Evolutionary conservation across 345 rosid genomes (phyloP).

Genomic region (Melastoma malabathricum): DNA sequence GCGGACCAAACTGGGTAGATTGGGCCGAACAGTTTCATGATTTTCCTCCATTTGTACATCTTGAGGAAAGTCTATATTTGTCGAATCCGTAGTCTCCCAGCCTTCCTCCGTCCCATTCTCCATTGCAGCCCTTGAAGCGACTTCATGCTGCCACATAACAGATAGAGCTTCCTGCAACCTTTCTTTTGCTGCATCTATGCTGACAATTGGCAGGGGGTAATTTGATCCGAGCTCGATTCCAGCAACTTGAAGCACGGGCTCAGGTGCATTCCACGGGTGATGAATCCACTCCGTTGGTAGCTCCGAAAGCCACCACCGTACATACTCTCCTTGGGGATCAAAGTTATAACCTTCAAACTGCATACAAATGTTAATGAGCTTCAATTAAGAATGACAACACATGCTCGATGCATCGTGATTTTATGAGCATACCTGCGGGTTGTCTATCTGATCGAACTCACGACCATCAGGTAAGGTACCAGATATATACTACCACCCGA

Average conservation of each 20-base stretch:
- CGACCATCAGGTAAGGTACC: constrained; percentile 93
- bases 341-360: constrained; percentile 92
- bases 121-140: constrained; percentile 84
- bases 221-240: constrained; percentile 96
- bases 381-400: no score
- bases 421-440: constrained; percentile 47
- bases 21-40: constrained; percentile 39
- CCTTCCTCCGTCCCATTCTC: constrained; percentile 94
- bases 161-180: constrained; percentile 78
- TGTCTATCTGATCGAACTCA: constrained; percentile 77
- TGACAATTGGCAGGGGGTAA: constrained; percentile 79
- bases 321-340: constrained; percentile 90
- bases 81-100: constrained; percentile 73
- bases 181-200: constrained; percentile 69
- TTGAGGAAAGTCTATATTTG: constrained; percentile 56
- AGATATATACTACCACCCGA: constrained; percentile 96
- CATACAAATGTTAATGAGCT: constrained; percentile 7
- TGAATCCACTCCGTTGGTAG: constrained; percentile 99
- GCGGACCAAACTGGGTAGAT: constrained; percentile 21
- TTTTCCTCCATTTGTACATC: constrained; percentile 59
- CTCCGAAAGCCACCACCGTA: constrained; percentile 93
- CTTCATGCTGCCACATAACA: constrained; percentile 95
- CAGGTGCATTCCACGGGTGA: constrained; percentile 98
- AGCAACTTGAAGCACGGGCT: constrained; percentile 81
- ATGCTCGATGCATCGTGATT: no score